A percentile compares a stretch with the other conserved stretches of the same genome.
Conservation (phyloP, 169 alveolate genomes). For the Plasmodium relictum region DNA sequence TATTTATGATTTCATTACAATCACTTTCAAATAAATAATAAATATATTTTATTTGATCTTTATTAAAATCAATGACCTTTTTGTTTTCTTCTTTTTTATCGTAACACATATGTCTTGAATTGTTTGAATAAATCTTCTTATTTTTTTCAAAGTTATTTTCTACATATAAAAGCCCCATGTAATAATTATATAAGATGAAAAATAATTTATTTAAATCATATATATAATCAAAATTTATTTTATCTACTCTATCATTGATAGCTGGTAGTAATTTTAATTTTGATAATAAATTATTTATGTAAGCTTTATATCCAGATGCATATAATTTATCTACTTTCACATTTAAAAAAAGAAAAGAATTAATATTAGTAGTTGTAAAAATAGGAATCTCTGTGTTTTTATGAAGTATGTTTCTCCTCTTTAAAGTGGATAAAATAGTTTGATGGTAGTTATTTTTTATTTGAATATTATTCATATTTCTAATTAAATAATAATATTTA, state of each 20-base stretch:
- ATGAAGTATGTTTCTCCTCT: not conserved
- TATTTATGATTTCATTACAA: slow-evolving; percentile 10
- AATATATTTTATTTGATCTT: slow-evolving; percentile 10
- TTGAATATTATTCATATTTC: not conserved
- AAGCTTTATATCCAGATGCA: not conserved
- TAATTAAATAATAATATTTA: slow-evolving; percentile 50
- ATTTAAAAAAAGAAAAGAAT: slow-evolving; percentile 67
- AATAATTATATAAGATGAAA: slow-evolving; percentile 46
- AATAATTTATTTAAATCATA: slow-evolving; percentile 45
- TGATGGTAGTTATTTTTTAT: not conserved
- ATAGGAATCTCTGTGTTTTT: not conserved
- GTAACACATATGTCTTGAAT: not conserved
- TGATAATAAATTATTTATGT: slow-evolving; percentile 12
- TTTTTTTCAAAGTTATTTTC: not conserved
- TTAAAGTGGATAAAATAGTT: not conserved
- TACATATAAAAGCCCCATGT: slow-evolving; percentile 34
- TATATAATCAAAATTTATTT: slow-evolving; percentile 34
- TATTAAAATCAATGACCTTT: not conserved
- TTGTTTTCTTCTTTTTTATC: slow-evolving; percentile 1
- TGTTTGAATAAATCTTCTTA: not conserved
- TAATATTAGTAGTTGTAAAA: slow-evolving; percentile 1
- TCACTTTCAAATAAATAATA: slow-evolving; percentile 36
- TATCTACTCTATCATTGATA: slow-evolving; percentile 28
- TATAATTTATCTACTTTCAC: slow-evolving; percentile 16
- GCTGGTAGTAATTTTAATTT: slow-evolving; percentile 38